phyloP scores from a whole-genome alignment of 805 yeast species.

The Henningerozyma blattae region DNA sequence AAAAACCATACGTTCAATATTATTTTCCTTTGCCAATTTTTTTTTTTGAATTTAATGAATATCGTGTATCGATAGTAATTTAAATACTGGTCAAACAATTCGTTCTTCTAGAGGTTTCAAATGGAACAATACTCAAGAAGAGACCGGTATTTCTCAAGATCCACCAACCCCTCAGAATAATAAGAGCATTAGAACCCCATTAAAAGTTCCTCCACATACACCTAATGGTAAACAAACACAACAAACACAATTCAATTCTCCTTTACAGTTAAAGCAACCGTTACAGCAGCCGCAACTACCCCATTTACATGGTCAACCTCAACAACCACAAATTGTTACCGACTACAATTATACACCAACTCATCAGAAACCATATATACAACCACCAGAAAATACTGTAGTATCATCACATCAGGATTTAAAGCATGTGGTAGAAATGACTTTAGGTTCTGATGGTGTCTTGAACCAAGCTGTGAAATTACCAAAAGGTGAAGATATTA shows the following conservation, averaged over 20 bases:
- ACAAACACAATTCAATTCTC: neutral
- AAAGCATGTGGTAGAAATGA: conserved; percentile 84
- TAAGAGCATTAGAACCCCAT: neutral
- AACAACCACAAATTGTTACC: conserved; percentile 11
- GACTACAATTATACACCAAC: conserved; percentile 28
- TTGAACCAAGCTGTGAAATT: conserved; percentile 85
- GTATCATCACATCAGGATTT: conserved; percentile 57
- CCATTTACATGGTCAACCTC: conserved; percentile 1
- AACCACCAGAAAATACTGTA: conserved; percentile 24
- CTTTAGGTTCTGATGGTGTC: conserved; percentile 86
- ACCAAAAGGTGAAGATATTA: conserved; percentile 83
- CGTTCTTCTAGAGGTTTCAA: conserved; percentile 36
- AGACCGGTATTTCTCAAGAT: neutral
- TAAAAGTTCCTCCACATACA: neutral
- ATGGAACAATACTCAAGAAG: conserved; percentile 18
- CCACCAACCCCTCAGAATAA: neutral
- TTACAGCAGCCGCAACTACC: conserved; percentile 2
- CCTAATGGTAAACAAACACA: neutral
- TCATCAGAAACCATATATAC: conserved; percentile 24
- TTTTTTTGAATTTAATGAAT: too few relatives aligned
- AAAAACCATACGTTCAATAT: too few relatives aligned
- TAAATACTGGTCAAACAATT: conserved; percentile 36
- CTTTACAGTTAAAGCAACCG: neutral
- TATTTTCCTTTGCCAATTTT: too few relatives aligned
- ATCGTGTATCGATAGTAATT: too few relatives aligned